Conservation (phyloP, 345 rosid genomes). For the Eucalyptus sp. region DNA sequence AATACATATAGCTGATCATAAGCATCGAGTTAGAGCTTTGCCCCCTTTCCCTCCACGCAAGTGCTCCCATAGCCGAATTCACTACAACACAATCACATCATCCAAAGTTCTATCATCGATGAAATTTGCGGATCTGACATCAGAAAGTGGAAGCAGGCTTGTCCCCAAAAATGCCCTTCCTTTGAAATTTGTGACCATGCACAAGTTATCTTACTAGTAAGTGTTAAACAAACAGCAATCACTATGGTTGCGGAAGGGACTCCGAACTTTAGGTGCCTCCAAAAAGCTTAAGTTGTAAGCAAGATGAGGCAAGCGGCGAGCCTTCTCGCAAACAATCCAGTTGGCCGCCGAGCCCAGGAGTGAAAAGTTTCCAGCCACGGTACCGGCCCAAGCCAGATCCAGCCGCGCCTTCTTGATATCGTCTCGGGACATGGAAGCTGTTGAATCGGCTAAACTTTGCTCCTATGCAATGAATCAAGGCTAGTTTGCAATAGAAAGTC, state of each 20-base stretch:
- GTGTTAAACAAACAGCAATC: slow-evolving; percentile 7
- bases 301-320: not conserved
- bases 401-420: slow-evolving; percentile 15
- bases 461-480: not conserved
- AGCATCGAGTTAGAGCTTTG: not conserved
- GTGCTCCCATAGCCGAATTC: not conserved
- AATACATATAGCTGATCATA: not conserved
- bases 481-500: not conserved
- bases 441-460: slow-evolving; percentile 6
- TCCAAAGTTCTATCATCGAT: not conserved
- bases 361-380: slow-evolving; percentile 15
- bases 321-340: slow-evolving; percentile 14
- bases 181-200: not conserved
- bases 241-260: slow-evolving; percentile 4
- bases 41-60: not conserved
- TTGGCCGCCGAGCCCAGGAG: slow-evolving; percentile 7
- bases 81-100: not conserved
- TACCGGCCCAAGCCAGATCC: slow-evolving; percentile 4
- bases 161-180: no score
- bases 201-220: not conserved
- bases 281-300: slow-evolving; percentile 4
- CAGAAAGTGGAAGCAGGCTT: no score
- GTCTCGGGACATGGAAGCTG: not conserved
- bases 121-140: not conserved
- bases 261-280: slow-evolving; percentile 9